Conservation (phyloP, 2,329 filamentous ascomycete species). For the Fusarium sp. region DNA sequence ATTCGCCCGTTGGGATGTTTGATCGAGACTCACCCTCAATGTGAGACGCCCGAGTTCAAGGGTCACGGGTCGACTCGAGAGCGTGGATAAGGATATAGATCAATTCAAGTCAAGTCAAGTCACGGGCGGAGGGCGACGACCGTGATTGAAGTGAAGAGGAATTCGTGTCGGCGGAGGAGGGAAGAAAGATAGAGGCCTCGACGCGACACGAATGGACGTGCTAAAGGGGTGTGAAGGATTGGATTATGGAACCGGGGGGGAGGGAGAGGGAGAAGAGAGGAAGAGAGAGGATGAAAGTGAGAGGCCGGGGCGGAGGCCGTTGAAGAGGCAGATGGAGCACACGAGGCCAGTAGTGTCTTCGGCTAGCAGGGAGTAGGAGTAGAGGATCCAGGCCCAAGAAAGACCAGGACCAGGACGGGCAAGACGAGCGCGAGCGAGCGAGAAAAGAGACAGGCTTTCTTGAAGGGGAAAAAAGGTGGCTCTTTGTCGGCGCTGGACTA, state of each 20-base stretch:
- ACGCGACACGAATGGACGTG: slow-evolving; percentile 36
- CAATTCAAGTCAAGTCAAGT: slow-evolving; percentile 29
- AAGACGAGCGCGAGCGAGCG: slow-evolving; percentile 4
- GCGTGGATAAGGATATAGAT: not conserved
- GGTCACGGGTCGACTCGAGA: slow-evolving; percentile 15
- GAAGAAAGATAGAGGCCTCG: slow-evolving; percentile 29
- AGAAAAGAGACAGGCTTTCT: slow-evolving; percentile 12
- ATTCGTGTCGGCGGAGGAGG: slow-evolving; percentile 9
- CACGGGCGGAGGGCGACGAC: slow-evolving; percentile 24
- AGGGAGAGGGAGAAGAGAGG: slow-evolving; percentile 22
- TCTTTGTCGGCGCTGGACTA: slow-evolving; percentile 4
- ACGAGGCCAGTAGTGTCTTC: slow-evolving; percentile 30
- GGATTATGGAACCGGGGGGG: slow-evolving; percentile 12
- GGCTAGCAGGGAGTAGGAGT: slow-evolving; percentile 27
- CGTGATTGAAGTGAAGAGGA: slow-evolving; percentile 20
- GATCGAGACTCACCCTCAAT: slow-evolving; percentile 36
- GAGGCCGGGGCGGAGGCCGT: slow-evolving; percentile 40
- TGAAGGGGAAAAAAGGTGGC: not conserved
- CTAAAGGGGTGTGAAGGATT: slow-evolving; percentile 5
- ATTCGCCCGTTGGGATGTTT: slow-evolving; percentile 18
- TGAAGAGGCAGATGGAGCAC: slow-evolving; percentile 39
- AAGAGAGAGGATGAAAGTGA: slow-evolving; percentile 25
- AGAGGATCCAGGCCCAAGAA: slow-evolving; percentile 4
- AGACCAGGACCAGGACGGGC: slow-evolving; percentile 1
- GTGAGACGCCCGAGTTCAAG: slow-evolving; percentile 28